Evolutionary conservation across 1,284 basidiomycete genomes (phyloP).

Genomic region (Pterulicium gracile): DNA sequence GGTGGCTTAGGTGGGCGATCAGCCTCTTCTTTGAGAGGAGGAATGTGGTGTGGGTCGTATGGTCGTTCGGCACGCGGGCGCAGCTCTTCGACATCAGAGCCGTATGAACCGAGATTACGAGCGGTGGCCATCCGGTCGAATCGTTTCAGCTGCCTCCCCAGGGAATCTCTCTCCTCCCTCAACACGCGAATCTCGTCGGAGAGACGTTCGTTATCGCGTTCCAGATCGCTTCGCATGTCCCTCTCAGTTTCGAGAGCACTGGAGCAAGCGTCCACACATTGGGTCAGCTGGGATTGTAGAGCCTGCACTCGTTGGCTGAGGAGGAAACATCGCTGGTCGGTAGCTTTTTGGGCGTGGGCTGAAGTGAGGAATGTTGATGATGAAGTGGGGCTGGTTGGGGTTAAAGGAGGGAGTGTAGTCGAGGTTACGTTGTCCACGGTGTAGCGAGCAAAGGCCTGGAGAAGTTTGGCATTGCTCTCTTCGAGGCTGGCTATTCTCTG

Average conservation of each 20-base stretch:
- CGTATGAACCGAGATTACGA: not conserved
- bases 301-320: conserved; percentile 12
- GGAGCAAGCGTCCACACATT: conserved; percentile 17
- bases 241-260: conserved; percentile 16
- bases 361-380: not conserved
- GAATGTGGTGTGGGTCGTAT: too few species aligned
- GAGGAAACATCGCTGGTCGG: not conserved
- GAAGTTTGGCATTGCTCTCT: not conserved
- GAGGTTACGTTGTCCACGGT: too few species aligned
- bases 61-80: too few species aligned
- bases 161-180: conserved; percentile 11
- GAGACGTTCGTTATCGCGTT: conserved; percentile 1
- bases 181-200: conserved; percentile 8
- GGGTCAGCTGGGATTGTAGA: conserved; percentile 14
- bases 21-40: too few species aligned
- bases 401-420: too few species aligned
- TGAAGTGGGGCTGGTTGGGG: too few species aligned
- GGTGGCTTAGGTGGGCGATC: too few species aligned
- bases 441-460: too few species aligned
- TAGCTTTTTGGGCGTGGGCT: not conserved
- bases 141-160: not conserved
- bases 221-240: conserved; percentile 15
- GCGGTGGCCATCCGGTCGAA: not conserved
- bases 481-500: not conserved
- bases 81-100: conserved; percentile 41